Conservation (phyloP, 1,284 basidiomycete species). For the Mycosarcoma mackinlayi region DNA sequence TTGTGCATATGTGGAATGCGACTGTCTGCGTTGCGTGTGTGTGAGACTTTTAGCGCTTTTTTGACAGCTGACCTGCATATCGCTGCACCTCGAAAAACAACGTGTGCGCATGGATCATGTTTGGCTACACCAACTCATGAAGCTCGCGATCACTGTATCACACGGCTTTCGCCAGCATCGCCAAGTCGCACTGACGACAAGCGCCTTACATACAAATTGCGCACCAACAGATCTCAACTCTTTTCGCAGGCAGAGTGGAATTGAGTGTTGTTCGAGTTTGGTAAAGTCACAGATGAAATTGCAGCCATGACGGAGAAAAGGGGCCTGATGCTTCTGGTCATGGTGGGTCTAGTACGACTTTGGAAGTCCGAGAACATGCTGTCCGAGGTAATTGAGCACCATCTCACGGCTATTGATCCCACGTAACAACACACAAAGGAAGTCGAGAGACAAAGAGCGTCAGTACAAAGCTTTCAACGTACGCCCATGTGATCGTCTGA, state of each 20-base stretch:
- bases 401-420: constrained; percentile 60
- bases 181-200: neutral
- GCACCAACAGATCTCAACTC: too few species aligned
- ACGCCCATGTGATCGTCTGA: neutral
- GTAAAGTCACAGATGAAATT: too few species aligned
- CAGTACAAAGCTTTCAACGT: neutral
- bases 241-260: too few species aligned
- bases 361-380: constrained; percentile 51
- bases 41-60: neutral
- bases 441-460: neutral
- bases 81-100: too few species aligned
- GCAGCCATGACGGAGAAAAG: too few species aligned
- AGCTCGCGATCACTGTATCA: too few species aligned
- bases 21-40: too few species aligned
- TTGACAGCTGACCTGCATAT: constrained; percentile 1
- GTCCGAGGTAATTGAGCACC: constrained; percentile 61
- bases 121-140: too few species aligned
- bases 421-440: neutral
- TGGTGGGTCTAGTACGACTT: constrained; percentile 45
- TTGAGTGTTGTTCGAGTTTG: too few species aligned
- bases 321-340: too few species aligned
- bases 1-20: neutral
- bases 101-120: neutral
- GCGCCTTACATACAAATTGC: neutral
- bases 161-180: too few species aligned